Evolutionary conservation across 1,284 basidiomycete species (phyloP).

Genomic region (Stereum hirsutum): DNA sequence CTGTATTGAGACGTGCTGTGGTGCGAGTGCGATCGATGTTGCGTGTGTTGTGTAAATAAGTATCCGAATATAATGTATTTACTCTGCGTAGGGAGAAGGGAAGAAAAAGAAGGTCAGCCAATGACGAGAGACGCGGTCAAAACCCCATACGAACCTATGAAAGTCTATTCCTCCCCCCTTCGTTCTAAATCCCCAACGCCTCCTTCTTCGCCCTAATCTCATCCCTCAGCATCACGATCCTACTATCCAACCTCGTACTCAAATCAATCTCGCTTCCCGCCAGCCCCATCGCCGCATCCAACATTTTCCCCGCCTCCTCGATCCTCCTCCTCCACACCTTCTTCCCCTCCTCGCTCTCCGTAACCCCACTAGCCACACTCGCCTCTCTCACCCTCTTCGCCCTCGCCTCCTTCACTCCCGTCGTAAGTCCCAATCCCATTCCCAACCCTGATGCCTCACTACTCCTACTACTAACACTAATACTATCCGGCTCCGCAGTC

Average conservation of each 20-base stretch:
- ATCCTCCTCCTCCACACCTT: conserved; percentile 40
- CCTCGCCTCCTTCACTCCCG: background rate
- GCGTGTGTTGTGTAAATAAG: no score
- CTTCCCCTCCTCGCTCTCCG: conserved; percentile 16
- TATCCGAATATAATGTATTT: no score
- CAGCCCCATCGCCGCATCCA: conserved; percentile 42
- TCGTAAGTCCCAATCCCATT: conserved; percentile 11
- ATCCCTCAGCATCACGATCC: conserved; percentile 59
- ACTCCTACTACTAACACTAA: no score
- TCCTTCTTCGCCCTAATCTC: conserved; percentile 57
- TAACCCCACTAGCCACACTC: conserved; percentile 3
- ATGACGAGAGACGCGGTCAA: no score
- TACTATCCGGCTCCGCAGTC: no score
- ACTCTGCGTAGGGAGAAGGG: no score
- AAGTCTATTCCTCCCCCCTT: background rate
- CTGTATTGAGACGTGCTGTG: no score
- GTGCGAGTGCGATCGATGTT: no score
- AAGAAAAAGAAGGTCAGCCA: no score
- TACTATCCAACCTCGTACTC: conserved; percentile 55
- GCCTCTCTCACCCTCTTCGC: conserved; percentile 7
- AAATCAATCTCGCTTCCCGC: conserved; percentile 51
- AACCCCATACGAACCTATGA: no score
- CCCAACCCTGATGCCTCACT: no score
- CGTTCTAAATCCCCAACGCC: conserved; percentile 21
- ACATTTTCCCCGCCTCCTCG: conserved; percentile 33